These are phyloP conservation scores for Eimeria tenella DNA, from an alignment of 169 alveolate genomes.

Conservation along the genomic window DNA sequence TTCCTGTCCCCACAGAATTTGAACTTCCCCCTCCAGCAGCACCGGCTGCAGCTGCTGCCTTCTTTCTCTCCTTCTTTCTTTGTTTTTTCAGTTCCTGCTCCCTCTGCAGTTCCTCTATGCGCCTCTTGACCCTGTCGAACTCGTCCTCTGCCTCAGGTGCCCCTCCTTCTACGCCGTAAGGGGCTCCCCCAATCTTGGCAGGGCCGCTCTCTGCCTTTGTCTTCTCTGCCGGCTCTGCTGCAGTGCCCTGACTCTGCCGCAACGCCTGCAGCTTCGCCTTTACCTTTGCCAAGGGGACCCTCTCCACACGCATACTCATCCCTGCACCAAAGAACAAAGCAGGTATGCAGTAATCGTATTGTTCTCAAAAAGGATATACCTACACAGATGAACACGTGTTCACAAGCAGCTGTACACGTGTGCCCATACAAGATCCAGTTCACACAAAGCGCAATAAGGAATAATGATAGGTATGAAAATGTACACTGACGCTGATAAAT, in stretches of 20 bases:
- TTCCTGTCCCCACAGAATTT: neutral
- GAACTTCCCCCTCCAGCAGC: neutral
- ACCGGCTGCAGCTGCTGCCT: conserved; percentile 39
- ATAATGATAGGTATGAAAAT: neutral
- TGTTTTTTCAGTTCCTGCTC: conserved; percentile 70
- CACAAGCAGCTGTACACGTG: too few species aligned
- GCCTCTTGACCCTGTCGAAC: conserved; percentile 82
- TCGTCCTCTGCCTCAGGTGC: conserved; percentile 72
- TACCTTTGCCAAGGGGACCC: conserved; percentile 89
- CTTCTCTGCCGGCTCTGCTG: conserved; percentile 32
- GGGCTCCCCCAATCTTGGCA: neutral
- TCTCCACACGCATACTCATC: conserved; percentile 95
- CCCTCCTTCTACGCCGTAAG: conserved; percentile 13
- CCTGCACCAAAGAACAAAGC: conserved; percentile 21
- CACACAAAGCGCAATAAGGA: neutral
- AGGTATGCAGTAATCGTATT: too few species aligned
- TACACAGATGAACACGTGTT: too few species aligned
- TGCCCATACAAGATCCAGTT: neutral
- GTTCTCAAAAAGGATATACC: too few species aligned
- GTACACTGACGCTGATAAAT: neutral
- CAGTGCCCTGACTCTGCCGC: conserved; percentile 22
- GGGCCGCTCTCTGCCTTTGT: neutral
- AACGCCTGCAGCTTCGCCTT: conserved; percentile 84
- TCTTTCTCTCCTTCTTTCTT: conserved; percentile 61
- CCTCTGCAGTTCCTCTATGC: conserved; percentile 78